Percentiles rank a stretch among this genome's conserved stretches.
Conservation (phyloP, 371 early-diverging fungal genomes). For the Smittium culicis region DNA sequence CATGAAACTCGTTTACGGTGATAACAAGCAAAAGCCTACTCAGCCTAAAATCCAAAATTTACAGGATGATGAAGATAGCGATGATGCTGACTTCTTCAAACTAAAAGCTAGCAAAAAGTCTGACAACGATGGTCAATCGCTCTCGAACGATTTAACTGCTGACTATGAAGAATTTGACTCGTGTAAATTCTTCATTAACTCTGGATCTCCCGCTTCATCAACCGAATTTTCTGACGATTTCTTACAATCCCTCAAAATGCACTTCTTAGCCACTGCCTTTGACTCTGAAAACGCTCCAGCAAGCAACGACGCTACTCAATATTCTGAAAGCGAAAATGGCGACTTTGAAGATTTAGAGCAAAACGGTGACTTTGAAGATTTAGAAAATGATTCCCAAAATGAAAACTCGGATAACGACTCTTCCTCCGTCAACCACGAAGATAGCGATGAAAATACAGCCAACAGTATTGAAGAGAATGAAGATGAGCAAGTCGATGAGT, state of each 20-base stretch:
- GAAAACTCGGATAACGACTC: slow-evolving; percentile 10
- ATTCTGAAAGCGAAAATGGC: slow-evolving; percentile 31
- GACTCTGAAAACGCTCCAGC: too few species aligned
- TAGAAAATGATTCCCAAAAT: slow-evolving; percentile 16
- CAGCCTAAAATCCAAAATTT: too few species aligned
- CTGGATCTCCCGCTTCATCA: background rate
- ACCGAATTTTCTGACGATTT: too few species aligned
- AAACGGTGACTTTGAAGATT: slow-evolving; percentile 20
- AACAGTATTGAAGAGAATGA: slow-evolving; percentile 23
- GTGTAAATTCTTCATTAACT: slow-evolving; percentile 22
- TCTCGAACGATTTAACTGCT: slow-evolving; percentile 20
- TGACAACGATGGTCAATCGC: slow-evolving; percentile 25
- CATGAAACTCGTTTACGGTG: slow-evolving; percentile 74
- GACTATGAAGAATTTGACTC: slow-evolving; percentile 33
- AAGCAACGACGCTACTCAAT: too few species aligned
- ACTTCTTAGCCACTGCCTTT: too few species aligned
- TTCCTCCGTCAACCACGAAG: slow-evolving; percentile 1
- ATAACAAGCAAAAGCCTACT: slow-evolving; percentile 25
- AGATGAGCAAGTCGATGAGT: slow-evolving; percentile 22
- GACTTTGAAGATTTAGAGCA: slow-evolving; percentile 14
- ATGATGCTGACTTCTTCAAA: slow-evolving; percentile 31
- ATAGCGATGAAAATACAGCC: slow-evolving; percentile 8
- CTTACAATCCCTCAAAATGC: too few species aligned
- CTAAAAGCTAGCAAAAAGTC: slow-evolving; percentile 33
- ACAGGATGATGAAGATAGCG: slow-evolving; percentile 32